Conservation (phyloP, 495 filamentous ascomycete genomes). For the Barbatosphaeria neglecta region DNA sequence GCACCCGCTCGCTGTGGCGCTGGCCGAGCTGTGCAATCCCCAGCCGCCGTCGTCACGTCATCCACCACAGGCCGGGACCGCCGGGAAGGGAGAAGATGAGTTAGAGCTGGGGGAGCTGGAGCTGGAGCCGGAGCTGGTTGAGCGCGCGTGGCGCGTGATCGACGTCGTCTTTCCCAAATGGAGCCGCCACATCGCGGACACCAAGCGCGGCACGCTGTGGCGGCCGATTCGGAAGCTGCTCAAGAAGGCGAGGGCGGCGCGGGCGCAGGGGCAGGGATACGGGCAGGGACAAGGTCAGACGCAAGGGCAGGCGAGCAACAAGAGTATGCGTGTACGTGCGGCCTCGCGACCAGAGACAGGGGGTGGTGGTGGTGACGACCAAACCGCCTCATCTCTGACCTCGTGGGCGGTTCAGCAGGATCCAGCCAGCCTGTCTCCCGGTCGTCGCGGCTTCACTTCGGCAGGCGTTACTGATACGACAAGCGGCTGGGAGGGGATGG, state of each 20-base stretch:
- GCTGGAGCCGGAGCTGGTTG: slow-evolving; percentile 42
- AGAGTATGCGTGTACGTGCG: too few relatives aligned
- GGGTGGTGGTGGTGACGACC: too few relatives aligned
- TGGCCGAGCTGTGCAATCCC: slow-evolving; percentile 57
- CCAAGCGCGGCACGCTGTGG: slow-evolving; percentile 52
- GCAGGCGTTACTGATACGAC: not conserved
- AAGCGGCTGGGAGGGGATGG: slow-evolving; percentile 5
- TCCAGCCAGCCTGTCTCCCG: not conserved
- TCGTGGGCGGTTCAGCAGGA: too few relatives aligned
- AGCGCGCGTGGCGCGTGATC: slow-evolving; percentile 63
- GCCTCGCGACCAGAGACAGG: too few relatives aligned
- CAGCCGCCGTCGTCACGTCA: not conserved
- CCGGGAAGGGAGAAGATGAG: not conserved
- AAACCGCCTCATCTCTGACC: too few relatives aligned
- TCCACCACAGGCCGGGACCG: too few relatives aligned
- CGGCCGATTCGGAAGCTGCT: slow-evolving; percentile 54
- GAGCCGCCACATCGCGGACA: slow-evolving; percentile 38
- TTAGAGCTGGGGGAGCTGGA: not conserved
- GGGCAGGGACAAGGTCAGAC: too few relatives aligned
- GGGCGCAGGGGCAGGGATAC: slow-evolving; percentile 15
- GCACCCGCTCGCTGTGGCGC: slow-evolving; percentile 57
- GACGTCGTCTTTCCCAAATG: slow-evolving; percentile 44
- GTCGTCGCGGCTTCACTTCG: slow-evolving; percentile 2
- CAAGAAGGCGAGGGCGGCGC: slow-evolving; percentile 44
- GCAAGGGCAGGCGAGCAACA: too few relatives aligned